A percentile compares a stretch with the other conserved stretches of the same genome.
phyloP scores from a whole-genome alignment of 768 basidiomycete species.

The Pluteus cervinus region DNA sequence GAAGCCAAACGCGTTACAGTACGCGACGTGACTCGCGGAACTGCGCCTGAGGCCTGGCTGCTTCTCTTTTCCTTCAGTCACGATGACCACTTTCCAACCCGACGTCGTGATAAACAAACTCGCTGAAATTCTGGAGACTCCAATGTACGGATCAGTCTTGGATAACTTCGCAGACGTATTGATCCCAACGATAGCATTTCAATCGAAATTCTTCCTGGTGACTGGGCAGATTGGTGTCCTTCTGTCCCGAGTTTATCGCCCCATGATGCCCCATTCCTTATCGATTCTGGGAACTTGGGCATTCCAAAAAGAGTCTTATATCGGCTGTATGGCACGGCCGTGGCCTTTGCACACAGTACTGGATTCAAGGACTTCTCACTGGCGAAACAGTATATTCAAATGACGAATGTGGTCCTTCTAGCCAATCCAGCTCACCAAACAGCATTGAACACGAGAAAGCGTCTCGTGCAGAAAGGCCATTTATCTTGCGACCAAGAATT shows the following conservation, averaged over 20 bases:
- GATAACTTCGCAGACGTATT: not conserved
- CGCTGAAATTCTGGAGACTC: no score
- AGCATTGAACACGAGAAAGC: constrained; percentile 57
- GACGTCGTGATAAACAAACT: no score
- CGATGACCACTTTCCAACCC: no score
- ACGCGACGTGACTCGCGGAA: no score
- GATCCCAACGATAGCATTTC: constrained; percentile 38
- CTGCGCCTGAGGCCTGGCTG: no score
- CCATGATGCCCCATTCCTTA: constrained; percentile 43
- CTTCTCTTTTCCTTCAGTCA: no score
- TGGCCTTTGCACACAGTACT: no score
- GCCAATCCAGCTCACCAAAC: constrained; percentile 68
- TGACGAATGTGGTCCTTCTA: constrained; percentile 48
- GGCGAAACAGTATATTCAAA: constrained; percentile 17
- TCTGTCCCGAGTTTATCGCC: constrained; percentile 16
- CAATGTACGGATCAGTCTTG: no score
- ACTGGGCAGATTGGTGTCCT: constrained; percentile 31
- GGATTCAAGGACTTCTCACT: no score
- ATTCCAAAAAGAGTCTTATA: constrained; percentile 55
- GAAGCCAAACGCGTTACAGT: no score
- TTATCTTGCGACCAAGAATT: constrained; percentile 44
- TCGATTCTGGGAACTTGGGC: constrained; percentile 55
- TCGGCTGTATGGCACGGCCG: constrained; percentile 42
- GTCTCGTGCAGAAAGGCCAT: constrained; percentile 31
- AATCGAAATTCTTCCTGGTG: constrained; percentile 60